Base-by-base conservation (phyloP, 2,329 filamentous ascomycete species). In the Colletotrichum chlorophyti region DNA sequence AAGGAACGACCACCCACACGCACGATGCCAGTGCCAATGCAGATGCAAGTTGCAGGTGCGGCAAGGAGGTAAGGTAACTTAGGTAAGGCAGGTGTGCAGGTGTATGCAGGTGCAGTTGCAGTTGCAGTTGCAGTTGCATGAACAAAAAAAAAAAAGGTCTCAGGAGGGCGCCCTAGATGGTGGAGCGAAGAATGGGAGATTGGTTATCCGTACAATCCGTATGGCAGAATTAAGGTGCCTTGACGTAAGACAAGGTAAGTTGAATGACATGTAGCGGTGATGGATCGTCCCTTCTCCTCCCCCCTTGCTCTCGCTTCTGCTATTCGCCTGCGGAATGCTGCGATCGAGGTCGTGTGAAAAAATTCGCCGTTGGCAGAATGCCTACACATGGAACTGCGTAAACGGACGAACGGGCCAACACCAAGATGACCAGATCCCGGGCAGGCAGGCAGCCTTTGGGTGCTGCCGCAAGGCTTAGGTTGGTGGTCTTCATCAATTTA, bases 31-130 rank as follows among this genome's bases (percentile, higher is more conserved):
- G 32, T 43, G 42, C 50, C 32, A 17, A 34, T 32, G 51, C 42
- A 41, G 35, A 48, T 49, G 55, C 37, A 55, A 37, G 41, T 34
- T 34, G 53, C 54, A 53, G 47, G 41, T 41, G 53, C 45, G 43
- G 48, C 15, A 46, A 27, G n/a, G 31, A 27, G 32, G 34, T 29
- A 41, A 40, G 35, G 21, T 32, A 34, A 34, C 12, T 37, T 19
- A 6, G 14, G 17, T n/a, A 37, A 29, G 3, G 29, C 23, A 52
- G 21, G 27, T n/a, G 14, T 40, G 32, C 34, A 42, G 31, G 31
- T 53, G 34, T 27, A 27, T 17, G 38, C 29, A 27, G n/a, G 29
- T 21, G 40, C 31, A 9, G 29, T 21, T 27, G 31, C 19, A 24
- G 14, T 23, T 15, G 23, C 11, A 24, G 49, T 19, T 3, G 12